phyloP scores from a whole-genome alignment of 257 asterid species.

The Nicotiana paniculata region DNA sequence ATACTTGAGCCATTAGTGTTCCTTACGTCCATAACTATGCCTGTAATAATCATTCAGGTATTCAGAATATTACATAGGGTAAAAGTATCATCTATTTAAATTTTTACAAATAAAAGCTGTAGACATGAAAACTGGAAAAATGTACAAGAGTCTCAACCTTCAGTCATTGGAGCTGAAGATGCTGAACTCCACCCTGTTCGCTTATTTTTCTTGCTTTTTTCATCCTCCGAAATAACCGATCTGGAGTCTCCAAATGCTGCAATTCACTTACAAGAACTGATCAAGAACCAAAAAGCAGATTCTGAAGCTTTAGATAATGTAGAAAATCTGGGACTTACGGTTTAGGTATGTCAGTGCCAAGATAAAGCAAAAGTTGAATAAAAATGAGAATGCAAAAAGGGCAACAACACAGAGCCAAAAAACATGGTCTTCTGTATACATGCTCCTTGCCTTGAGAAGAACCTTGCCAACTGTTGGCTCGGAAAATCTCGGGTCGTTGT shows the following conservation, averaged over 20 bases:
- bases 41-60: slow-evolving; percentile 25
- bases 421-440: slow-evolving; percentile 70
- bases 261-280: slow-evolving; percentile 4
- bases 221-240: slow-evolving; percentile 39
- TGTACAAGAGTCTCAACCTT: slow-evolving; percentile 29
- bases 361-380: slow-evolving; percentile 69
- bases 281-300: slow-evolving; percentile 15
- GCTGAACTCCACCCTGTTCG: slow-evolving; percentile 15
- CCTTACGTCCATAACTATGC: slow-evolving; percentile 35
- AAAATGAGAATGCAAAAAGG: slow-evolving; percentile 72
- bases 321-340: slow-evolving; percentile 38
- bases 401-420: slow-evolving; percentile 80
- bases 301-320: background rate
- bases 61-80: background rate
- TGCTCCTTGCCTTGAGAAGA: slow-evolving; percentile 82
- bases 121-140: background rate
- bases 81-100: background rate
- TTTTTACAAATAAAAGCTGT: too few relatives aligned
- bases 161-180: slow-evolving; percentile 29
- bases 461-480: slow-evolving; percentile 83
- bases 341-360: slow-evolving; percentile 61
- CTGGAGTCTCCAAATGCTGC: slow-evolving; percentile 74
- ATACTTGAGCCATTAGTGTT: slow-evolving; percentile 15
- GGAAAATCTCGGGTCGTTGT: slow-evolving; percentile 39
- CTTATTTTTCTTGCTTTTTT: slow-evolving; percentile 31